Percentiles rank a stretch among this genome's conserved stretches.
phyloP scores from a whole-genome alignment of 1,284 basidiomycete genomes.

The Apiotrichum laibachii region DNA sequence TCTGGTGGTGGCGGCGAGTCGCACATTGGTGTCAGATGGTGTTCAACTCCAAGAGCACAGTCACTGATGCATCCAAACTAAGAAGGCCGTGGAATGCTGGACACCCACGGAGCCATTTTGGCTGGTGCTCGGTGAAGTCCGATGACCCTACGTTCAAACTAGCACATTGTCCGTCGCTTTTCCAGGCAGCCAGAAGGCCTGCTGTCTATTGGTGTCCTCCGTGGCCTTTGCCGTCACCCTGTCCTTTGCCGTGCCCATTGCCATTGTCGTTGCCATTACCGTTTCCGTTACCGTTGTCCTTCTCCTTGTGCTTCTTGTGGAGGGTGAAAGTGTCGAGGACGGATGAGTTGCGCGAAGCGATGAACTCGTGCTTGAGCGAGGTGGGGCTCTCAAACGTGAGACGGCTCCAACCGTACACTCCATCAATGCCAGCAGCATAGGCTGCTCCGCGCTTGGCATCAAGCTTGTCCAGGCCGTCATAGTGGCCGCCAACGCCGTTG shows the following conservation, averaged over 20 bases:
- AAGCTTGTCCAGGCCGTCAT: constrained; percentile 39
- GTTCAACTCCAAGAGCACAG: too few species aligned
- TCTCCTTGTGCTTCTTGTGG: constrained; percentile 21
- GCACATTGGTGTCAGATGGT: too few species aligned
- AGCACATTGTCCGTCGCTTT: too few species aligned
- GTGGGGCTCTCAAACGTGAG: constrained; percentile 44
- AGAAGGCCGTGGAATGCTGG: too few species aligned
- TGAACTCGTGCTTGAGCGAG: constrained; percentile 30
- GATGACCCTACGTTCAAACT: too few species aligned
- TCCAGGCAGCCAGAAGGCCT: too few species aligned
- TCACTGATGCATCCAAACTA: too few species aligned
- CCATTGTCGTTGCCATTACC: constrained; percentile 2
- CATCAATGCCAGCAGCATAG: constrained; percentile 31
- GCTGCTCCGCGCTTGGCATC: constrained; percentile 25
- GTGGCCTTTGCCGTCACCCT: not conserved
- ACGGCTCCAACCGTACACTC: constrained; percentile 36
- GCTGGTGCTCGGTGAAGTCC: too few species aligned
- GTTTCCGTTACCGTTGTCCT: constrained; percentile 2
- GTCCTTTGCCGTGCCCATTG: constrained; percentile 1
- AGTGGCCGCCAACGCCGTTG: constrained; percentile 44
- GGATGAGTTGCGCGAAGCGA: constrained; percentile 25
- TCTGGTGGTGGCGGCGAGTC: not conserved
- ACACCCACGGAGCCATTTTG: too few species aligned
- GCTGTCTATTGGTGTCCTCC: too few species aligned
- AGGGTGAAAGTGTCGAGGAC: constrained; percentile 28